A percentile compares a stretch with the other conserved stretches of the same genome.
phyloP scores from a whole-genome alignment of 2,329 filamentous ascomycete genomes.

The Pseudocercospora ulei region DNA sequence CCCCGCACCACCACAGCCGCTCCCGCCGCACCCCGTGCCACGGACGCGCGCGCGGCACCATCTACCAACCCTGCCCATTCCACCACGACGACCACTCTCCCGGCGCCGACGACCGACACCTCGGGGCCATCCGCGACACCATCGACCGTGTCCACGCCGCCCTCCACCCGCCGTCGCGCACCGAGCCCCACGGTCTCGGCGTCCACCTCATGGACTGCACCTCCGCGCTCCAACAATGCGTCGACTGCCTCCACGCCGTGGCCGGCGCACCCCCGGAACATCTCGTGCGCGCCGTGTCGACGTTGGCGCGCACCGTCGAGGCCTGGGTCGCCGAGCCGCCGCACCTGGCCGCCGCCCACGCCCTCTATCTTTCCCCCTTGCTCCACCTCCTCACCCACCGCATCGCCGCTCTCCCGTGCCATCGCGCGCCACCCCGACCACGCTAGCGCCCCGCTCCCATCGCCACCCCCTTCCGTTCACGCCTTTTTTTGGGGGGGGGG shows the following conservation, averaged over 20 bases:
- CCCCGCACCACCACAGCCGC: not conserved
- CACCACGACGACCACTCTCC: constrained; percentile 1
- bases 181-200: not conserved
- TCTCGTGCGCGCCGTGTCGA: not conserved
- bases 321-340: not conserved
- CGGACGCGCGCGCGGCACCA: no score
- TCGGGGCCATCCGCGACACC: constrained; percentile 2
- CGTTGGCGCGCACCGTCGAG: not conserved
- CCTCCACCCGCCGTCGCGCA: not conserved
- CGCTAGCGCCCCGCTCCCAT: no score
- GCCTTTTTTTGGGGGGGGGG: no score
- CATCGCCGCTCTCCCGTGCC: no score
- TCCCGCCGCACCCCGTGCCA: not conserved
- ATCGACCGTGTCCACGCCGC: not conserved
- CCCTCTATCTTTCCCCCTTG: no score
- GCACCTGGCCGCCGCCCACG: no score
- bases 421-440: no score
- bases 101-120: constrained; percentile 5
- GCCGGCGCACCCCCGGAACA: no score
- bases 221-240: constrained; percentile 5
- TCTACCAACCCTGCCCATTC: constrained; percentile 4
- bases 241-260: constrained; percentile 4
- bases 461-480: no score
- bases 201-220: constrained; percentile 5
- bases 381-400: no score